phyloP scores from a whole-genome alignment of 805 yeast species.

The Saturnispora saitoi region DNA sequence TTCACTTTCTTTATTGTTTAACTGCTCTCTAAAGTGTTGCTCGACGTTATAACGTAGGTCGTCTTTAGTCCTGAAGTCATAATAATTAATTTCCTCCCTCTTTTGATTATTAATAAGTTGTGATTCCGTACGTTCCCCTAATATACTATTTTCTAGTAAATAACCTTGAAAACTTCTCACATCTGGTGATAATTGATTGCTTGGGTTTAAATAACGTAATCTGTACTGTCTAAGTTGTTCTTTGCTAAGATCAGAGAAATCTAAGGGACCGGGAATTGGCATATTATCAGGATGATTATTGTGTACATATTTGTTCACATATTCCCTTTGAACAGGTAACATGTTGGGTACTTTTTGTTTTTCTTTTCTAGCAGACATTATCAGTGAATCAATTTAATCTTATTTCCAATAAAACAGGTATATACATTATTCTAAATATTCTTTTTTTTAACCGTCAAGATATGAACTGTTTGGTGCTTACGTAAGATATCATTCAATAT shows the following conservation, averaged over 20 bases:
- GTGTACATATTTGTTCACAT: conserved; percentile 57
- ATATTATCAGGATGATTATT: conserved; percentile 63
- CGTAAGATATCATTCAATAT: not conserved
- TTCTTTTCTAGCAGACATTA: conserved; percentile 12
- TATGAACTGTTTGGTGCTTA: not conserved
- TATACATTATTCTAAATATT: too few relatives aligned
- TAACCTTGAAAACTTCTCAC: conserved; percentile 63
- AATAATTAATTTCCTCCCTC: conserved; percentile 20
- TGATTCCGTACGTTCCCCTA: conserved; percentile 61
- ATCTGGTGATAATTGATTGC: conserved; percentile 40
- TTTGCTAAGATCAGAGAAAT: conserved; percentile 57
- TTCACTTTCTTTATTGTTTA: conserved; percentile 69
- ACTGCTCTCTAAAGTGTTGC: conserved; percentile 49
- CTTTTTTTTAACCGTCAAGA: not conserved
- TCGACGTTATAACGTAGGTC: conserved; percentile 25
- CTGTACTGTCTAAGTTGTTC: conserved; percentile 64
- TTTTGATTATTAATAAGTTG: conserved; percentile 23
- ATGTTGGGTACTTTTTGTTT: conserved; percentile 14
- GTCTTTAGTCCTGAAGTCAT: conserved; percentile 25
- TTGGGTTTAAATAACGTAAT: conserved; percentile 34
- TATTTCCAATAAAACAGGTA: not conserved
- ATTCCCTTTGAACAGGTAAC: conserved; percentile 64
- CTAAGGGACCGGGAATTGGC: conserved; percentile 48
- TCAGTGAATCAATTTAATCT: too few relatives aligned
- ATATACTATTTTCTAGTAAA: conserved; percentile 50